Conservation (phyloP, 768 basidiomycete genomes). For the Phaeotremella fagi region DNA sequence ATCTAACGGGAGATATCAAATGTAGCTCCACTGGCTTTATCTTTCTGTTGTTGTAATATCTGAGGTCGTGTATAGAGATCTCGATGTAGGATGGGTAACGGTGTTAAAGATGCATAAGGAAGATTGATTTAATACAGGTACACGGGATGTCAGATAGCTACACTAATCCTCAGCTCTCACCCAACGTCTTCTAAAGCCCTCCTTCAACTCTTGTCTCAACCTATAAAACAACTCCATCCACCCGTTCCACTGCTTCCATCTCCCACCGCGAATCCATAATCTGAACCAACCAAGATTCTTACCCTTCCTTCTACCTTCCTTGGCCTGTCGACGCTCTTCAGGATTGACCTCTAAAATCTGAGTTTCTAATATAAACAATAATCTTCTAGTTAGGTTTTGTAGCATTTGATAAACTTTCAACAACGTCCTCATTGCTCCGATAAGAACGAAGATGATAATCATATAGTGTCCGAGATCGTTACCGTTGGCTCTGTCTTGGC, state of each 20-base stretch:
- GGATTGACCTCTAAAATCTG: conserved; percentile 43
- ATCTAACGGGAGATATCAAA: too few relatives aligned
- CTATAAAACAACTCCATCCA: conserved; percentile 29
- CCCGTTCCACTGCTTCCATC: conserved; percentile 19
- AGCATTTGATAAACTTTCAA: conserved; percentile 20
- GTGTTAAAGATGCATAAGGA: neutral
- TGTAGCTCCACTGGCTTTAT: too few relatives aligned
- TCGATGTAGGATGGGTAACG: too few relatives aligned
- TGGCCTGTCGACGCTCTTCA: conserved; percentile 16
- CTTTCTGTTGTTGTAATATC: too few relatives aligned
- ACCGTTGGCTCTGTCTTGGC: neutral
- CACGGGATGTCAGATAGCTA: too few relatives aligned
- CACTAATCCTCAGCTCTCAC: neutral
- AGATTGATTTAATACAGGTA: neutral
- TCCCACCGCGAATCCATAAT: conserved; percentile 20
- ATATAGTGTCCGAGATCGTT: conserved; percentile 20
- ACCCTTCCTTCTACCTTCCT: conserved; percentile 4
- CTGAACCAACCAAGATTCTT: conserved; percentile 16
- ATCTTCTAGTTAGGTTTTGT: conserved; percentile 10
- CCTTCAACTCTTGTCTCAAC: conserved; percentile 13
- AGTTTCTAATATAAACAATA: conserved; percentile 33
- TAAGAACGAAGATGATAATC: conserved; percentile 34
- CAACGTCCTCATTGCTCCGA: conserved; percentile 33
- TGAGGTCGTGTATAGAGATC: too few relatives aligned
- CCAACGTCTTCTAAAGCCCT: neutral